Base-by-base conservation (phyloP, 331 rosid species). In the Phaseolus coccineus region DNA sequence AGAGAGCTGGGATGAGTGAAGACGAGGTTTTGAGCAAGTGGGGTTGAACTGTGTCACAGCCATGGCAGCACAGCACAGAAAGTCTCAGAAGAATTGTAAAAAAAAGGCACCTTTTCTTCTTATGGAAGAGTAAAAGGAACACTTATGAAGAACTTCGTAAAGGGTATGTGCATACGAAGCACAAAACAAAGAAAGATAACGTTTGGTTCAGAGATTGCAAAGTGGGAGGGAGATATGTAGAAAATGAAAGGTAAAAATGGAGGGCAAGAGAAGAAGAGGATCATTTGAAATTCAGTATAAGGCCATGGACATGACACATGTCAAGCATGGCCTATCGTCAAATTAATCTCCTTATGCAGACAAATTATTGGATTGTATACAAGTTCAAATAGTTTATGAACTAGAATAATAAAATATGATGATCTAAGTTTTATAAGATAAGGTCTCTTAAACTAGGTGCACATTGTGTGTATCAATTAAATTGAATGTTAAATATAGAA, bases 231-330 rank as follows among this genome's bases (percentile, higher is more conserved):
- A 78, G 75, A 81, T 16, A 71, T 46, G 27, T 12, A 61, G 55
- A 30, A 28, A 31, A 15, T 46, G 42, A 30, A 19, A 25, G 56
- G 55, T 22, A 50, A 79, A 44, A 85, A 39, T 2, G 73, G 56
- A 30, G 73, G 76, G 64, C 5, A 12, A 0, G 24, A 24, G 48
- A 27, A 55, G 9, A 83, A 44, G 44, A 67, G 59, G 82, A 80
- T 86, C 74, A 68, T 71, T 80, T 85, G 88, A 86, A 90, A 82
- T 46, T 31, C 44, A 83, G 85, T 67, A 12, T 89, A 77, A 88
- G 98, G 97, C 90, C 68, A 68, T 46, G 77, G 83, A 58, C 0
- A 71, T 78, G 97, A 92, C 97, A 94, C 96, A 48, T 92, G 97
- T 77, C 92, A 70, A 24, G 5, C 9, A 12, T 44, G 0, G 39